Percentiles rank a stretch among this genome's conserved stretches.
These are phyloP conservation scores for Starmerella vitae DNA, from an alignment of 805 yeast species.

Conservation along the genomic window DNA sequence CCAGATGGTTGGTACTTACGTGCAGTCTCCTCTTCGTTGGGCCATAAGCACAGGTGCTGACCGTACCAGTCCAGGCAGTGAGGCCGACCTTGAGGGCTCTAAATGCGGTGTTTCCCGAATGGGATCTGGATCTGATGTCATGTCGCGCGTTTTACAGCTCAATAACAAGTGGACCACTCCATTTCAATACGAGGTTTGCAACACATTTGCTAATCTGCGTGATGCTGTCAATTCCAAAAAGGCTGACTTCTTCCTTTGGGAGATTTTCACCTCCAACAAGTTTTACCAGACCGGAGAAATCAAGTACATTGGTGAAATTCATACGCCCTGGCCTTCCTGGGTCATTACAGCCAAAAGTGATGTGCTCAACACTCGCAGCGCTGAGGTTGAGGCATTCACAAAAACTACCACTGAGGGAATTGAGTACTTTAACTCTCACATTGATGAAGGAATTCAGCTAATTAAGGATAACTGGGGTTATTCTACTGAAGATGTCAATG, in stretches of 20 bases:
- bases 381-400: constrained; percentile 33
- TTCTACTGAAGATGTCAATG: constrained; percentile 58
- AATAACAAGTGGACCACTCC: constrained; percentile 37
- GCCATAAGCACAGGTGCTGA: constrained; percentile 65
- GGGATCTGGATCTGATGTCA: constrained; percentile 84
- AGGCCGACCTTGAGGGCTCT: constrained; percentile 42
- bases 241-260: constrained; percentile 91
- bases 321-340: constrained; percentile 97
- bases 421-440: constrained; percentile 43
- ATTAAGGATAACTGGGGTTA: constrained; percentile 63
- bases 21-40: constrained; percentile 79
- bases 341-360: constrained; percentile 45
- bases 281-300: constrained; percentile 72
- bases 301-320: constrained; percentile 71
- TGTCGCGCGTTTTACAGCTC: constrained; percentile 72
- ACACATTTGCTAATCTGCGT: constrained; percentile 62
- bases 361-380: constrained; percentile 21
- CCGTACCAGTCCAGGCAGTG: constrained; percentile 42
- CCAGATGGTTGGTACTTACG: constrained; percentile 68
- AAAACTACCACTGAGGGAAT: constrained; percentile 54
- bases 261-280: constrained; percentile 73
- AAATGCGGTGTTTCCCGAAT: constrained; percentile 70
- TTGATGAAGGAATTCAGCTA: constrained; percentile 50
- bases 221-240: constrained; percentile 55
- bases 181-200: constrained; percentile 41